phyloP scores from a whole-genome alignment of 148 eudicot species.

The Rhododendron molle region DNA sequence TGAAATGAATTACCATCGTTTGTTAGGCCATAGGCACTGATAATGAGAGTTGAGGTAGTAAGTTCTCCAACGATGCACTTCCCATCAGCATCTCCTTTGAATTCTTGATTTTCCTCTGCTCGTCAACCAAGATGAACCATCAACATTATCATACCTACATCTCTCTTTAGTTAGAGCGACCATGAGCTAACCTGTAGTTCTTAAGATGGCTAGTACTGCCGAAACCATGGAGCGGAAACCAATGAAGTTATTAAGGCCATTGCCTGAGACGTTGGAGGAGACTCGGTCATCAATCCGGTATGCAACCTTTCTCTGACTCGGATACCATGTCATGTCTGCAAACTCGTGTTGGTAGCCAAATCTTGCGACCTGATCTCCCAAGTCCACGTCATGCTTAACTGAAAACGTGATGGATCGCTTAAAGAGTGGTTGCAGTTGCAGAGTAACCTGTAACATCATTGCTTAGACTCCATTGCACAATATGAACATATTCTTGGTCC shows the following conservation, averaged over 20 bases:
- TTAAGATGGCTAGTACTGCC: constrained; percentile 18
- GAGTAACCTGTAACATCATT: constrained; percentile 38
- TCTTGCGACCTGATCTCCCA: constrained; percentile 38
- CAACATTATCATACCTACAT: background rate
- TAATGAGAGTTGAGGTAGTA: constrained; percentile 25
- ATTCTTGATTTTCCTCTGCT: constrained; percentile 56
- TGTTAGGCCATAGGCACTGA: constrained; percentile 46
- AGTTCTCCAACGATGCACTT: constrained; percentile 34
- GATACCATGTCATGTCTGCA: constrained; percentile 67
- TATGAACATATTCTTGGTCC: background rate
- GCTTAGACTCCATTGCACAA: background rate
- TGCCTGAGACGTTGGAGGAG: constrained; percentile 29
- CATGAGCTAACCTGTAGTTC: constrained; percentile 37
- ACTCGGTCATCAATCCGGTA: constrained; percentile 67
- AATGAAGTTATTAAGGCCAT: constrained; percentile 39
- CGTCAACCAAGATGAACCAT: background rate
- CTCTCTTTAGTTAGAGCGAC: background rate
- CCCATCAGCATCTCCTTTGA: constrained; percentile 34
- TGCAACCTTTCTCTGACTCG: constrained; percentile 43
- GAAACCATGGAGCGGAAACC: constrained; percentile 52
- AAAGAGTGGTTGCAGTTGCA: constrained; percentile 58
- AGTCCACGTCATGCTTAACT: constrained; percentile 32
- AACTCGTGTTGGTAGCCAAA: constrained; percentile 63
- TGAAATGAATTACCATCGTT: constrained; percentile 39
- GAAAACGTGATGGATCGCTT: constrained; percentile 45